Conservation (phyloP, 345 rosid genomes). For the Trapa incisa region DNA sequence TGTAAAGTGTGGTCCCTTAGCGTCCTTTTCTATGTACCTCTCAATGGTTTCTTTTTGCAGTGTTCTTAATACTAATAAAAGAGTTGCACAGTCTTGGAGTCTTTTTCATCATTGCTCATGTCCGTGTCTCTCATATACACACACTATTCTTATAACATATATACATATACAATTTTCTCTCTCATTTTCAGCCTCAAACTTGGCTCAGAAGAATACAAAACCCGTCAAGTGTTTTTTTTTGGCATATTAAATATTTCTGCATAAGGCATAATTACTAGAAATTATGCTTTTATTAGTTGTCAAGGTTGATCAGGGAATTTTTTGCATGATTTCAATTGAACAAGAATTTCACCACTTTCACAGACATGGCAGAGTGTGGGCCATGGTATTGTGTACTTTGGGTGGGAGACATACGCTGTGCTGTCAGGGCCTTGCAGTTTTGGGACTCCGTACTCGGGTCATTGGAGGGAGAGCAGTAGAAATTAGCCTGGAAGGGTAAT, state of each 20-base stretch:
- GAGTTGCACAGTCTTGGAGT: conserved; percentile 14
- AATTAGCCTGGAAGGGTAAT: not conserved
- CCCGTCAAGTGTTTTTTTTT: not conserved
- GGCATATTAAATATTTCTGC: not conserved
- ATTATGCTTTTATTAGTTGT: not conserved
- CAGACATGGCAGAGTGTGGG: not conserved
- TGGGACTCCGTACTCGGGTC: not conserved
- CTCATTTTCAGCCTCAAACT: conserved; percentile 3
- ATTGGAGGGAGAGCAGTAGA: not conserved
- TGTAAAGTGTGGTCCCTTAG: conserved; percentile 20
- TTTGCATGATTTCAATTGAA: too few relatives aligned
- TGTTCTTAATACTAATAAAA: conserved; percentile 5
- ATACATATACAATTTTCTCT: not conserved
- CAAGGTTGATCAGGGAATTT: not conserved
- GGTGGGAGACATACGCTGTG: not conserved
- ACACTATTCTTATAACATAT: not conserved
- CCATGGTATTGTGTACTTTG: not conserved
- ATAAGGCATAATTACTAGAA: not conserved
- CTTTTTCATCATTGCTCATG: conserved; percentile 9
- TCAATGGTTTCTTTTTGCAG: conserved; percentile 3
- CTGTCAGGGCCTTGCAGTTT: not conserved
- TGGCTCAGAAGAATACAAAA: not conserved
- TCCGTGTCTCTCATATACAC: conserved; percentile 1
- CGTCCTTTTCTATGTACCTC: conserved; percentile 13
- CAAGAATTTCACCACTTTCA: not conserved